Conservation (phyloP, 2,329 filamentous ascomycete genomes). For the Periglandula ipomoeae region DNA sequence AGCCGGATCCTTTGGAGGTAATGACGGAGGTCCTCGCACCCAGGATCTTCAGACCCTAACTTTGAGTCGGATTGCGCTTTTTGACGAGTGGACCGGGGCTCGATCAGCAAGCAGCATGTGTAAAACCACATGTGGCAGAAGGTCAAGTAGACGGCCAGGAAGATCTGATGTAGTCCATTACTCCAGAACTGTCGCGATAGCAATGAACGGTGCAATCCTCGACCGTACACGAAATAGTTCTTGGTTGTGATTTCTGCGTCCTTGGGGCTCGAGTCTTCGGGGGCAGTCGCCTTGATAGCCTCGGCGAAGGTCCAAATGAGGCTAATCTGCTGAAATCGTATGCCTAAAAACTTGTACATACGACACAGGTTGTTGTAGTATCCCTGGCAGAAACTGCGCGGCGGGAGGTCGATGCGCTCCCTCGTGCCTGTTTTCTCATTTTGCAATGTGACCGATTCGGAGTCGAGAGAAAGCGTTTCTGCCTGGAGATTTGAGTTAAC, state of each 20-base stretch:
- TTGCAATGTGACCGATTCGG: slow-evolving; percentile 27
- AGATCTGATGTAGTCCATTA: slow-evolving; percentile 27
- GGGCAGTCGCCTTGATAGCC: slow-evolving; percentile 9
- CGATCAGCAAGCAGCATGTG: slow-evolving; percentile 38
- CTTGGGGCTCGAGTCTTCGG: slow-evolving; percentile 3
- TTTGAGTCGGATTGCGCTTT: neutral
- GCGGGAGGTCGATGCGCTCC: slow-evolving; percentile 30
- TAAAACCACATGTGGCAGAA: slow-evolving; percentile 46
- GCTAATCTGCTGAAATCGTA: slow-evolving; percentile 38
- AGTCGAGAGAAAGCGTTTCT: slow-evolving; percentile 25
- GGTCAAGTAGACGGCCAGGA: slow-evolving; percentile 34
- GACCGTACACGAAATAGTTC: slow-evolving; percentile 43
- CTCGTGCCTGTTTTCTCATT: slow-evolving; percentile 19
- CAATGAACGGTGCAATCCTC: slow-evolving; percentile 40
- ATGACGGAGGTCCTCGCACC: neutral
- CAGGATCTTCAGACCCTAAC: too few species aligned
- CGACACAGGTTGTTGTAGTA: slow-evolving; percentile 46
- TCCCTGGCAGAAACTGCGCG: slow-evolving; percentile 27
- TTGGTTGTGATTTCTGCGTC: slow-evolving; percentile 15
- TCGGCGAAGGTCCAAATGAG: slow-evolving; percentile 46
- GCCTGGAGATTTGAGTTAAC: too few species aligned
- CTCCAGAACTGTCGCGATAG: slow-evolving; percentile 27
- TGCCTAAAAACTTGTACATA: slow-evolving; percentile 46
- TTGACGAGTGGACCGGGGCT: slow-evolving; percentile 18
- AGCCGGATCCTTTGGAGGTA: slow-evolving; percentile 42